These are phyloP conservation scores for Claviceps sp. DNA, from an alignment of 2,329 filamentous ascomycete species.

Conservation along the genomic window DNA sequence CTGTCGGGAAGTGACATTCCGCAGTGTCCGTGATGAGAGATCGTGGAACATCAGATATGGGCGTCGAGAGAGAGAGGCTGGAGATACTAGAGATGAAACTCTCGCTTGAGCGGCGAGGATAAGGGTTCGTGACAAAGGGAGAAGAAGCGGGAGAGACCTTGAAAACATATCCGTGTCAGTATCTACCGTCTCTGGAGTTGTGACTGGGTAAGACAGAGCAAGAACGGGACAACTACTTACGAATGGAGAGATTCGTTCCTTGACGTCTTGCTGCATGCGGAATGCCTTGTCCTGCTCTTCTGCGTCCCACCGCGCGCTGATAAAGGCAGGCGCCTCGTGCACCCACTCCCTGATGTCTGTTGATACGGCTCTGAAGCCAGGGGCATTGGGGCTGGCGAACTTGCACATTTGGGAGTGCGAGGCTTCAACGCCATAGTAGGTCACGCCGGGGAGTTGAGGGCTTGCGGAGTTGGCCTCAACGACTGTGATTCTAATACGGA, in stretches of 20 bases:
- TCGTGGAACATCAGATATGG: neutral
- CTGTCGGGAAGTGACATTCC: neutral
- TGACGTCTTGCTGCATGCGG: conserved; percentile 29
- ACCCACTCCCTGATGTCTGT: conserved; percentile 38
- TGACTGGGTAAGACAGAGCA: no score
- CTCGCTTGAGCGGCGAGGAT: neutral
- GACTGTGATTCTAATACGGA: conserved; percentile 34
- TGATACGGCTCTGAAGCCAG: conserved; percentile 46
- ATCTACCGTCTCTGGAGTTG: no score
- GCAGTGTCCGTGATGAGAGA: neutral
- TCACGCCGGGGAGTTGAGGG: conserved; percentile 55
- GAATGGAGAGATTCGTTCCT: conserved; percentile 27
- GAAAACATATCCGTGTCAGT: neutral
- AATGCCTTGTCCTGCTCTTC: conserved; percentile 40
- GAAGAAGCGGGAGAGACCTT: conserved; percentile 1
- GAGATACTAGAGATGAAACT: conserved; percentile 2
- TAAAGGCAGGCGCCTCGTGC: conserved; percentile 37
- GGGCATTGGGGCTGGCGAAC: conserved; percentile 48
- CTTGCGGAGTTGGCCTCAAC: conserved; percentile 59
- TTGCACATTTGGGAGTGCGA: conserved; percentile 63
- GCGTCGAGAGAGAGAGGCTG: neutral
- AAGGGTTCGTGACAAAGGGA: neutral
- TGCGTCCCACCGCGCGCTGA: conserved; percentile 44
- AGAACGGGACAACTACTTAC: conserved; percentile 1
- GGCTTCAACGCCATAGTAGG: conserved; percentile 61